Conservation (phyloP, 805 yeast species). For the Nakazawaea ernobii region DNA sequence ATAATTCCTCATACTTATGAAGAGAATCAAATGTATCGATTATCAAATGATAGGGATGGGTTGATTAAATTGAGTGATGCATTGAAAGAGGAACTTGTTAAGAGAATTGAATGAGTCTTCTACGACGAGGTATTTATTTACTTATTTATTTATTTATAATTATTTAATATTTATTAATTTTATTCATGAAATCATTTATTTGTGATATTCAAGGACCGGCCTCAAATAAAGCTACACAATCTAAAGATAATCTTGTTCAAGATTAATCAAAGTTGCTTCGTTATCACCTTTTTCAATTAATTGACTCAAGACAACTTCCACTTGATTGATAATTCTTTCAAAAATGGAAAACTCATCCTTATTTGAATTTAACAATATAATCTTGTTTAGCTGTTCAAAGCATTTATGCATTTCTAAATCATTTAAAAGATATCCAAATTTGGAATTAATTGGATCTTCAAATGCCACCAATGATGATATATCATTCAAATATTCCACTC, state of each 20-base stretch:
- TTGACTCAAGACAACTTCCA: slow-evolving; percentile 29
- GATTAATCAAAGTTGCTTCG: slow-evolving; percentile 33
- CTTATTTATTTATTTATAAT: slow-evolving; percentile 2
- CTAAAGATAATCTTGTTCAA: slow-evolving; percentile 37
- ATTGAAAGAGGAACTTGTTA: slow-evolving; percentile 33
- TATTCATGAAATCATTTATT: neutral
- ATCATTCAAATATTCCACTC: slow-evolving; percentile 34
- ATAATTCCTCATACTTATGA: slow-evolving; percentile 54
- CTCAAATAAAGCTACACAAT: slow-evolving; percentile 9
- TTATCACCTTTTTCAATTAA: slow-evolving; percentile 25
- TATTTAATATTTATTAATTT: neutral
- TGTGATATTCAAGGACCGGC: neutral
- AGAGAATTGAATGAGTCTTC: slow-evolving; percentile 2
- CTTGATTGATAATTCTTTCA: slow-evolving; percentile 37
- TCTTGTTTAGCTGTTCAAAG: slow-evolving; percentile 35
- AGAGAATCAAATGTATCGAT: slow-evolving; percentile 51
- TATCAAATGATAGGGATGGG: slow-evolving; percentile 41
- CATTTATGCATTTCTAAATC: slow-evolving; percentile 30
- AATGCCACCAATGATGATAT: slow-evolving; percentile 49
- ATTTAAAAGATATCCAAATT: slow-evolving; percentile 30
- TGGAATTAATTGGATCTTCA: slow-evolving; percentile 36
- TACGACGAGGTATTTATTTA: neutral
- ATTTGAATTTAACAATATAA: slow-evolving; percentile 35
- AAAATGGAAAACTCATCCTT: slow-evolving; percentile 36
- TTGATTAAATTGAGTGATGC: slow-evolving; percentile 47